phyloP scores from a whole-genome alignment of 2,329 filamentous ascomycete genomes.

The Monosporascus sp. region DNA sequence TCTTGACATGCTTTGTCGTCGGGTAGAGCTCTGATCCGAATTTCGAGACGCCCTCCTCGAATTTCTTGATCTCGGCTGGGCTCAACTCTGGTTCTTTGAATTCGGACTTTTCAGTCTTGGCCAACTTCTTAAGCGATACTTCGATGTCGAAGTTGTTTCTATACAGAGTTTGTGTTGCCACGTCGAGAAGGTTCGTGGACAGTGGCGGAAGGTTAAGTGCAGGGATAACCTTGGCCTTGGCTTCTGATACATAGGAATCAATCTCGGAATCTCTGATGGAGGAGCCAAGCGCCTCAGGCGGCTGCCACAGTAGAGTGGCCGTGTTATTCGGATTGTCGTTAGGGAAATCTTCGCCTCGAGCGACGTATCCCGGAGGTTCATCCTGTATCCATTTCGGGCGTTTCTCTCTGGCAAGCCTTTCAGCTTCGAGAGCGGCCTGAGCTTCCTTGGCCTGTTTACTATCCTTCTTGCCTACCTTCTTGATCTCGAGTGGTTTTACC shows the following conservation, averaged over 20 bases:
- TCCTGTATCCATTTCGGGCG: conserved; percentile 93
- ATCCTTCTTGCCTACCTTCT: conserved; percentile 76
- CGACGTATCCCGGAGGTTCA: conserved; percentile 79
- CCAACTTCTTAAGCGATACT: conserved; percentile 64
- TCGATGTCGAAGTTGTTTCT: conserved; percentile 66
- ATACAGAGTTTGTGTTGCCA: conserved; percentile 70
- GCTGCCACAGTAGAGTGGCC: conserved; percentile 71
- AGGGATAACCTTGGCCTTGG: conserved; percentile 53
- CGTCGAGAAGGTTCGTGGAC: conserved; percentile 83
- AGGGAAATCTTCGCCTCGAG: conserved; percentile 71
- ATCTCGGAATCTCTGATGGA: conserved; percentile 53
- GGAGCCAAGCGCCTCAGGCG: conserved; percentile 52
- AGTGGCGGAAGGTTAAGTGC: conserved; percentile 65
- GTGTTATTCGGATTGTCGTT: conserved; percentile 71
- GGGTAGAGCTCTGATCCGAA: conserved; percentile 85
- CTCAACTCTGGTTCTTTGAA: conserved; percentile 82
- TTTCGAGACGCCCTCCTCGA: conserved; percentile 85
- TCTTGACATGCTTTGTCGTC: conserved; percentile 81
- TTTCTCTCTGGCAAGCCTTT: conserved; percentile 72
- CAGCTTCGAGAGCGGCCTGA: conserved; percentile 71
- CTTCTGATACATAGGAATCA: conserved; percentile 69
- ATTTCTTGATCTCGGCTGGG: conserved; percentile 76
- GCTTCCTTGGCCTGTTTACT: conserved; percentile 75
- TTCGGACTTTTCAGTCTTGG: conserved; percentile 60
- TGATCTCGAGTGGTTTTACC: conserved; percentile 81